phyloP scores from a whole-genome alignment of 352 stramenopile genomes.

The Phytopythium ostracodes region DNA sequence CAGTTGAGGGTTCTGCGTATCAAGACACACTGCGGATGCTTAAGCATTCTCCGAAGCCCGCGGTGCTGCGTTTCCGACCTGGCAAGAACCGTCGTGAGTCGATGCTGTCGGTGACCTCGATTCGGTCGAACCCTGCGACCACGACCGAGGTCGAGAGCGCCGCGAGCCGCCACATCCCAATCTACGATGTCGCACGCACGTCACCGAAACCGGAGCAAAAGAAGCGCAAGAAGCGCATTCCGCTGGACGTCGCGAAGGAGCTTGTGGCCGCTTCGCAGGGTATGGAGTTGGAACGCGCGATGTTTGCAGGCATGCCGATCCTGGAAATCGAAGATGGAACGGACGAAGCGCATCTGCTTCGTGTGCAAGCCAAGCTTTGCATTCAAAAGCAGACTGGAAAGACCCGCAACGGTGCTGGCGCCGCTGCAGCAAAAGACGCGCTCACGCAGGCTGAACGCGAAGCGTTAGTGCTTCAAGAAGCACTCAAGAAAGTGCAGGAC shows the following conservation, averaged over 20 bases:
- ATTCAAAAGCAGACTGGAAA: constrained; percentile 57
- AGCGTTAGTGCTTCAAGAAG: constrained; percentile 71
- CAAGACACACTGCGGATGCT: constrained; percentile 83
- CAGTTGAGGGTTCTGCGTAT: constrained; percentile 76
- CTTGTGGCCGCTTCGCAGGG: constrained; percentile 75
- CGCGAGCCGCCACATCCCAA: constrained; percentile 43
- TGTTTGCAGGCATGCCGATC: constrained; percentile 77
- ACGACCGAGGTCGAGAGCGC: constrained; percentile 34
- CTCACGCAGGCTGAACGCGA: constrained; percentile 66
- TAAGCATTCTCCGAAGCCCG: constrained; percentile 83
- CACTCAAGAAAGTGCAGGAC: constrained; percentile 78
- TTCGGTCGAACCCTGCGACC: constrained; percentile 52
- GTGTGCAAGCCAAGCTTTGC: constrained; percentile 77
- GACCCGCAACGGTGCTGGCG: constrained; percentile 12
- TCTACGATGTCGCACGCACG: constrained; percentile 34
- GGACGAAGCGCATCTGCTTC: constrained; percentile 72
- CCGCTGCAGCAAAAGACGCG: constrained; percentile 50
- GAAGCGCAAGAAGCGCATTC: constrained; percentile 80
- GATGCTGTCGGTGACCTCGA: constrained; percentile 52
- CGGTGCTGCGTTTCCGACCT: constrained; percentile 75
- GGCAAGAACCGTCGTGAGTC: constrained; percentile 51
- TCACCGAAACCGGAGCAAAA: constrained; percentile 25
- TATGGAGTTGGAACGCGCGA: constrained; percentile 53
- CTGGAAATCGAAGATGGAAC: constrained; percentile 71
- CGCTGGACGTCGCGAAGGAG: constrained; percentile 73